Evolutionary conservation across 2,329 filamentous ascomycete genomes (phyloP).

Genomic region (Basipetospora sp.): DNA sequence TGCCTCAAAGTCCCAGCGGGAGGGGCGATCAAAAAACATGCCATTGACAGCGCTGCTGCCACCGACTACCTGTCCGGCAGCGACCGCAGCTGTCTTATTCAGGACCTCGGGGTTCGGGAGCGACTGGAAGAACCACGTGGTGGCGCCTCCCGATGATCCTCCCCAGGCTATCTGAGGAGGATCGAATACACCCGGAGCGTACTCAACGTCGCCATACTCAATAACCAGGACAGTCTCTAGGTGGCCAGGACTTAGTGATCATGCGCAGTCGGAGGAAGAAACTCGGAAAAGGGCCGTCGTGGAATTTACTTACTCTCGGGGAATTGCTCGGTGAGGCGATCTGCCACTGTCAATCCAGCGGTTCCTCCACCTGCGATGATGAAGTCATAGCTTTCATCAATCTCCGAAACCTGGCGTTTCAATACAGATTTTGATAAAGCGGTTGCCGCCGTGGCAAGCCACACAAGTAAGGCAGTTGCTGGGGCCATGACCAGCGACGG

Average conservation of each 20-base stretch:
- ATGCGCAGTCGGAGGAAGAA: not conserved
- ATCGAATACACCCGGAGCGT: conserved; percentile 15
- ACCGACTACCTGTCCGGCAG: conserved; percentile 20
- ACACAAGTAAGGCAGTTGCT: too few species aligned
- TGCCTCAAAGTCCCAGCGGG: conserved; percentile 21
- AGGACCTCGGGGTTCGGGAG: conserved; percentile 14
- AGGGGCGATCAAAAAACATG: conserved; percentile 23
- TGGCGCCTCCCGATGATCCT: conserved; percentile 10
- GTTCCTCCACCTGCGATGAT: conserved; percentile 22
- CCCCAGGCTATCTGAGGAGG: conserved; percentile 10
- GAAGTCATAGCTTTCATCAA: conserved; percentile 14
- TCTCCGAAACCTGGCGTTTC: conserved; percentile 3
- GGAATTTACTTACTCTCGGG: conserved; percentile 11
- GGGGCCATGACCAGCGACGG: too few species aligned
- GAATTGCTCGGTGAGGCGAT: conserved; percentile 21
- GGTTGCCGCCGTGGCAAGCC: not conserved
- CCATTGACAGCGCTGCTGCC: conserved; percentile 24
- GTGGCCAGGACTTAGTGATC: not conserved
- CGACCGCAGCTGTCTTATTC: conserved; percentile 13
- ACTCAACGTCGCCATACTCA: conserved; percentile 11
- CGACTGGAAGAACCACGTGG: conserved; percentile 11
- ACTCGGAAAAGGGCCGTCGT: not conserved
- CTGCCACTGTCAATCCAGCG: conserved; percentile 21
- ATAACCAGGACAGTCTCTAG: conserved; percentile 10
- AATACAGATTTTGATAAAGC: not conserved